phyloP scores from a whole-genome alignment of 2,329 filamentous ascomycete genomes.

The Ceratocystis smalleyi region DNA sequence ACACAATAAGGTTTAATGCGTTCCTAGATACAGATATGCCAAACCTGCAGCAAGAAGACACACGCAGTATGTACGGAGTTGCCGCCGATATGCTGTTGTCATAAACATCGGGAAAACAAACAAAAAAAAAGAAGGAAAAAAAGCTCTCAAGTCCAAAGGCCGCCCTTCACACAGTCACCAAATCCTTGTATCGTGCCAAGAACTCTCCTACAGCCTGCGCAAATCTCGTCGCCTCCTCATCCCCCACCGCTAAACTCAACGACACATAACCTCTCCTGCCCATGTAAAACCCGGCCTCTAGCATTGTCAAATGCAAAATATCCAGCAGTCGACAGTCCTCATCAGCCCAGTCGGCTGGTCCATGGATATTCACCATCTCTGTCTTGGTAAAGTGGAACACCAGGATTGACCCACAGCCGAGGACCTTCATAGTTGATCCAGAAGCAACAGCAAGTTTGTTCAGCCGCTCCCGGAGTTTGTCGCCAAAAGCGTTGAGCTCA shows the following conservation, averaged over 20 bases:
- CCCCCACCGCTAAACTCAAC: constrained; percentile 27
- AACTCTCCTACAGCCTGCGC: constrained; percentile 26
- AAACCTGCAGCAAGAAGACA: background rate
- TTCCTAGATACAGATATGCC: background rate
- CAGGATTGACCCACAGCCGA: constrained; percentile 26
- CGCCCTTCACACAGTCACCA: constrained; percentile 5
- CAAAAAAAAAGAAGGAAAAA: background rate
- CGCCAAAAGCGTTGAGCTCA: constrained; percentile 23
- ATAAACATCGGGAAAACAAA: background rate
- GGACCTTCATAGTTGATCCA: constrained; percentile 27
- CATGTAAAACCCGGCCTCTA: constrained; percentile 30
- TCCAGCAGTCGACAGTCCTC: constrained; percentile 23
- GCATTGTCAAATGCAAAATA: constrained; percentile 33
- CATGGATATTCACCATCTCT: constrained; percentile 23
- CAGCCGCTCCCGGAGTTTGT: constrained; percentile 22
- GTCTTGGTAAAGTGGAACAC: constrained; percentile 26
- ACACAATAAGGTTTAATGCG: too few species aligned
- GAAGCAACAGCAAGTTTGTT: constrained; percentile 20
- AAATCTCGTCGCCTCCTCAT: constrained; percentile 29
- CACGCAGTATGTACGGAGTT: background rate
- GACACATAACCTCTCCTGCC: constrained; percentile 29
- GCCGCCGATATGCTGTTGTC: background rate
- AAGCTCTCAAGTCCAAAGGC: background rate
- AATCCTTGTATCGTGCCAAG: constrained; percentile 2
- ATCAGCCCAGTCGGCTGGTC: constrained; percentile 15